A percentile compares a stretch with the other conserved stretches of the same genome.
phyloP scores from a whole-genome alignment of 345 rosid species.

The Clarkia xantiana region DNA sequence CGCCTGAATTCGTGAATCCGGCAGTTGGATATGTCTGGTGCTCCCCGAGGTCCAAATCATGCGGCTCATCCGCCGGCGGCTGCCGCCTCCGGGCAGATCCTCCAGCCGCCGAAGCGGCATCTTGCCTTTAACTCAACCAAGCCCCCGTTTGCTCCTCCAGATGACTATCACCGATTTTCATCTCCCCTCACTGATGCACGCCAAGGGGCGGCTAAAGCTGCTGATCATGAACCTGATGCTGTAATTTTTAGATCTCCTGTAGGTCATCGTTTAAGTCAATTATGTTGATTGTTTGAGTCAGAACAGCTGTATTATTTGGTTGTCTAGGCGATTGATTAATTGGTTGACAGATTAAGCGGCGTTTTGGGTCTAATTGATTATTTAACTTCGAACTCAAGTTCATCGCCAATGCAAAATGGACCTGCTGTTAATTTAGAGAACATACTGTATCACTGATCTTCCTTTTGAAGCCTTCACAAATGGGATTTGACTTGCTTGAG shows the following conservation, averaged over 20 bases:
- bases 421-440: too few species aligned
- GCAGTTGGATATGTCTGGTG: constrained; percentile 31
- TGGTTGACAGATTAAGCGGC: too few species aligned
- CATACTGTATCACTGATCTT: too few species aligned
- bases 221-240: constrained; percentile 48
- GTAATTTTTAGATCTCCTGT: constrained; percentile 71
- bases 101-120: constrained; percentile 61
- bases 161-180: constrained; percentile 58
- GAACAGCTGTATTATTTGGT: too few species aligned
- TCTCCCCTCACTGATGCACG: constrained; percentile 13
- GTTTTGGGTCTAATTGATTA: too few species aligned
- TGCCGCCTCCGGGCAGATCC: constrained; percentile 26
- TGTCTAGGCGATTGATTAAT: too few species aligned
- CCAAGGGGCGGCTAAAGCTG: constrained; percentile 6
- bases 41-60: constrained; percentile 30
- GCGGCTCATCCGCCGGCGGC: constrained; percentile 21
- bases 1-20: not conserved
- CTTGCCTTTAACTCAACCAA: constrained; percentile 57
- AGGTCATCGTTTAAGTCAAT: constrained; percentile 18
- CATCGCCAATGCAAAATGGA: too few species aligned
- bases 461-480: too few species aligned
- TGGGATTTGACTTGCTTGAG: too few species aligned
- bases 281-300: not conserved
- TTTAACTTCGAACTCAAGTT: too few species aligned
- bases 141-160: constrained; percentile 56